Percentiles rank a stretch among this genome's conserved stretches.
Evolutionary conservation across 2,329 filamentous ascomycete genomes (phyloP).

Genomic region (Ophiognomonia clavigignenti-juglandacearum): DNA sequence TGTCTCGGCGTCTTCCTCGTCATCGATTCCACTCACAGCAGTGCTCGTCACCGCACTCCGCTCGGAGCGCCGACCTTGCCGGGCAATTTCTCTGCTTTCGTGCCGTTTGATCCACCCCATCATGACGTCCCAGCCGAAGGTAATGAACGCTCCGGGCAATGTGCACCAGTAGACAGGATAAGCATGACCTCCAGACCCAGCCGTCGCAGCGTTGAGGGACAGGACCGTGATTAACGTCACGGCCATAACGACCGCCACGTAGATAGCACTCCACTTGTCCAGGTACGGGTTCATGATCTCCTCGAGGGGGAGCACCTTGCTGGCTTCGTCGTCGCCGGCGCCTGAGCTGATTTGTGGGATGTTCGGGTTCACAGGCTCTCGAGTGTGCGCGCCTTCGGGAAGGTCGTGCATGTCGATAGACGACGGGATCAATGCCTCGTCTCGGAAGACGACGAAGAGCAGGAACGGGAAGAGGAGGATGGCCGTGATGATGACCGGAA

Average conservation of each 20-base stretch:
- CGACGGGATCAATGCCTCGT: slow-evolving; percentile 58
- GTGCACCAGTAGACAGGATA: slow-evolving; percentile 60
- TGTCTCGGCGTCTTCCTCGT: too few species aligned
- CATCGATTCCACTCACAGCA: slow-evolving; percentile 27
- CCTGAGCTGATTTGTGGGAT: slow-evolving; percentile 59
- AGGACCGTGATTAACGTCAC: slow-evolving; percentile 61
- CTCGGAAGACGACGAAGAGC: slow-evolving; percentile 63
- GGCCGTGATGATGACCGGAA: slow-evolving; percentile 62
- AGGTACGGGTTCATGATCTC: slow-evolving; percentile 74
- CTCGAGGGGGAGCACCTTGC: slow-evolving; percentile 52
- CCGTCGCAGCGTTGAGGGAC: slow-evolving; percentile 57
- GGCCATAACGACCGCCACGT: slow-evolving; percentile 63
- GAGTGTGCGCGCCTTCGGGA: slow-evolving; percentile 48
- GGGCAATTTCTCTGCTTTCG: slow-evolving; percentile 59
- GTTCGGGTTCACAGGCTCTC: slow-evolving; percentile 64
- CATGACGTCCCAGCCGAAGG: slow-evolving; percentile 62
- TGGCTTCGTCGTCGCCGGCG: slow-evolving; percentile 45
- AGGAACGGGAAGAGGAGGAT: slow-evolving; percentile 65
- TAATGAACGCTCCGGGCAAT: slow-evolving; percentile 61
- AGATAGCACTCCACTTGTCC: slow-evolving; percentile 59
- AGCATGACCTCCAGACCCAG: slow-evolving; percentile 26
- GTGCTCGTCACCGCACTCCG: slow-evolving; percentile 26
- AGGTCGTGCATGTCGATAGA: slow-evolving; percentile 66
- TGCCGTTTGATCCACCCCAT: slow-evolving; percentile 60
- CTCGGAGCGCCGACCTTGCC: slow-evolving; percentile 41